Evolutionary conservation across 2,329 filamentous ascomycete species (phyloP), one percentile per base, ranked within the genome.

Genomic region (Ustulina deusta): DNA sequence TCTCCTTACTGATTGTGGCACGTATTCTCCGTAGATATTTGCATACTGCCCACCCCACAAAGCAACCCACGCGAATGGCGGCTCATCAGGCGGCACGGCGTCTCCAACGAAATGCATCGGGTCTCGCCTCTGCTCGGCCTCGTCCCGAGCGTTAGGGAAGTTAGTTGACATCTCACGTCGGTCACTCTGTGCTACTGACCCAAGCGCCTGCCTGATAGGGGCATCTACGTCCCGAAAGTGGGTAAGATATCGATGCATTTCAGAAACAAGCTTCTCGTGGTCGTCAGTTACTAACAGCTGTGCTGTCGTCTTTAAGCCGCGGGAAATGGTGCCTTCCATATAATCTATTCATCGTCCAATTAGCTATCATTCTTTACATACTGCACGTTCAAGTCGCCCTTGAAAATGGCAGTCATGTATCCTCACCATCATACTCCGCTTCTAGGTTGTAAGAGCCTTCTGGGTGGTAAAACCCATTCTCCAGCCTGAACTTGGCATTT

Each of bases 1-100:
- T 63, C 6, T 22, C 25, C 44, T 62, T 20, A 67, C 9, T 17
- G 61, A n/a, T n/a, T 34, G 1, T 13, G 69, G 69, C 22, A 71
- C 69, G 20, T 67, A 69, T 1, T 65, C 66, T 36, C 69, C 68
- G 44, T 70, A 70, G 17, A 71, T 52, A 27, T 71, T 62, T 15
- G 63, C 20, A 49, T 71, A 69, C n/a, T 59, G 64, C 9, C 55
- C 61, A 20, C 38, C 52, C 68, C 69, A 68, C 17, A 71, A 46
- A 11, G 0, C 29, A 36, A 70, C 64, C 69, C 69, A 69, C 29
- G 63, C 67, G 15, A 63, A 27, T 40, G 67, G 61, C n/a, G 67
- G 69, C 9, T 40, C 48, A 27, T 63, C 36, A 0, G 63, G 67
- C n/a, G 67, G 63, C 38, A 62, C 29, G 7, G 11, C 17, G 48